Evolutionary conservation across 2,329 filamentous ascomycete genomes (phyloP), one percentile per base, ranked within the genome.

Genomic region (Scolecobasidium constrictum): DNA sequence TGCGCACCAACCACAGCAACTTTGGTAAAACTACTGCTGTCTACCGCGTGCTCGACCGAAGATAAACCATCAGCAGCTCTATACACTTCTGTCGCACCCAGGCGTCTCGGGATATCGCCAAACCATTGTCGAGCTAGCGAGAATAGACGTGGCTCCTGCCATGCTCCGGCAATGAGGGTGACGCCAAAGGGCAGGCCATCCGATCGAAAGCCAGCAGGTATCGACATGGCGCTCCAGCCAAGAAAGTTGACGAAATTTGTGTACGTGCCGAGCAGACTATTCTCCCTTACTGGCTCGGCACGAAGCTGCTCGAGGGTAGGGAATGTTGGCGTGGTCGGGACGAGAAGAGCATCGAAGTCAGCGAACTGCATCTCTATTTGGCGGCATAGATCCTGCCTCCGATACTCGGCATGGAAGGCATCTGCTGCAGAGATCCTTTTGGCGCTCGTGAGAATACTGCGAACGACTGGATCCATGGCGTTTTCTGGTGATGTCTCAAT

Each of bases 171-270:
- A n/a, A n/a, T n/a, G n/a, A n/a, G n/a, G n/a, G n/a, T n/a, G n/a
- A n/a, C n/a, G n/a, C n/a, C n/a, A n/a, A n/a, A n/a, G n/a, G n/a
- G n/a, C n/a, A n/a, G n/a, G n/a, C n/a, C n/a, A n/a, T n/a, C n/a
- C n/a, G n/a, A n/a, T n/a, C n/a, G n/a, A n/a, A n/a, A n/a, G n/a
- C n/a, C n/a, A n/a, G n/a, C n/a, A n/a, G n/a, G n/a, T n/a, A n/a
- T n/a, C n/a, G n/a, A n/a, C n/a, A n/a, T n/a, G n/a, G n/a, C n/a
- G n/a, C n/a, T n/a, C n/a, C n/a, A n/a, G n/a, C n/a, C 35, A 21
- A 38, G 35, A 4, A 38, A 12, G 16, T 38, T 20, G 11, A 3
- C 35, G 16, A 38, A 38, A 38, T 38, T 18, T 21, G 35, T 38
- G 15, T 13, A 38, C 5, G 4, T 21, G n/a, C 17, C 17, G 3